Evolutionary conservation across 2,329 filamentous ascomycete species (phyloP).

Genomic region (Emericellopsis cladophorae): DNA sequence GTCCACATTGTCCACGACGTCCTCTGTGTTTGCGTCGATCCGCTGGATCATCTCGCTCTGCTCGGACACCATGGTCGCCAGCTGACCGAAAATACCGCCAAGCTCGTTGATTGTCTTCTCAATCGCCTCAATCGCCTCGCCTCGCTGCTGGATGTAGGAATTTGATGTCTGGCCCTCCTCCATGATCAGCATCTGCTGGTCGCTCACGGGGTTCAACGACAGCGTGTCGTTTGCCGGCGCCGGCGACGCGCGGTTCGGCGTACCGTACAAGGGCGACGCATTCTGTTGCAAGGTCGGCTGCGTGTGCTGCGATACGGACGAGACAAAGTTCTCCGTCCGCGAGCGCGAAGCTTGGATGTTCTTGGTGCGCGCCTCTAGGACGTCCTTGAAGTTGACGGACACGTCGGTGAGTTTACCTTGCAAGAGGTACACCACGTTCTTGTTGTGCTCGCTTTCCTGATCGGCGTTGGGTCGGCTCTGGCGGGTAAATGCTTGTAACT

Average conservation of each 20-base stretch:
- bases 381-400: conserved; percentile 91
- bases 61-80: conserved; percentile 93
- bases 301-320: conserved; percentile 68
- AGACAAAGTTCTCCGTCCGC: conserved; percentile 93
- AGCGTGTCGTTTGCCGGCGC: conserved; percentile 62
- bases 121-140: conserved; percentile 92
- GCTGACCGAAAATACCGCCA: conserved; percentile 80
- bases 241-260: conserved; percentile 54
- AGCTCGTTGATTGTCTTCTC: conserved; percentile 91
- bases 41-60: conserved; percentile 96
- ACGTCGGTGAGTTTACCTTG: conserved; percentile 90
- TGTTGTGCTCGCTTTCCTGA: conserved; percentile 94
- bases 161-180: conserved; percentile 93
- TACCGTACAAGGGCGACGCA: conserved; percentile 77
- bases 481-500: conserved; percentile 64
- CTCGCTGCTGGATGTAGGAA: conserved; percentile 82
- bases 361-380: conserved; percentile 89
- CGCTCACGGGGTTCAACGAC: conserved; percentile 67
- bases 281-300: conserved; percentile 58
- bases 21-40: conserved; percentile 94
- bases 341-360: conserved; percentile 93
- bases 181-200: conserved; percentile 77
- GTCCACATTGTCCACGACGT: conserved; percentile 96
- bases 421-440: conserved; percentile 86
- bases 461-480: conserved; percentile 60